Conservation (phyloP, 805 yeast genomes). For the Spathaspora boniae region DNA sequence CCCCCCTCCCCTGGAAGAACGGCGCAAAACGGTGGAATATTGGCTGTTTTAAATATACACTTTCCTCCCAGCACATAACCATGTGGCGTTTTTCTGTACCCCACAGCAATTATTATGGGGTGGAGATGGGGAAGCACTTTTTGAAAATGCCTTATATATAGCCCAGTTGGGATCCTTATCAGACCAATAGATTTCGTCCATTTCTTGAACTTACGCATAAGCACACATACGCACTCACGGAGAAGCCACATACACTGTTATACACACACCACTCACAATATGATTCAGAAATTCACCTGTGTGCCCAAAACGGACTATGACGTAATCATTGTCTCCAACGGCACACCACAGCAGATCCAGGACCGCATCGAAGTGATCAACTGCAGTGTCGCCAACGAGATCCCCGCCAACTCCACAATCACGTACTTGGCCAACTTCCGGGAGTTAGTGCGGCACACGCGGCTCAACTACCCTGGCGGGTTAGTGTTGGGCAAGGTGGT, state of each 20-base stretch:
- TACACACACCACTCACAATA: slow-evolving; percentile 8
- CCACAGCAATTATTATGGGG: slow-evolving; percentile 3
- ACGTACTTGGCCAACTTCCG: slow-evolving; percentile 24
- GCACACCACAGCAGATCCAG: slow-evolving; percentile 28
- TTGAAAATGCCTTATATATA: slow-evolving; percentile 12
- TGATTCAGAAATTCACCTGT: slow-evolving; percentile 36
- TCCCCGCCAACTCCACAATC: slow-evolving; percentile 19
- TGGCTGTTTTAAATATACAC: slow-evolving; percentile 1
- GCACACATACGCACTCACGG: background rate
- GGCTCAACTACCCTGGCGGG: slow-evolving; percentile 5
- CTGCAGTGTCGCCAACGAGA: slow-evolving; percentile 13
- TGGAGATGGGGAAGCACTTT: no score
- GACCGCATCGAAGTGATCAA: slow-evolving; percentile 21
- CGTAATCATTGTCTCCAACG: slow-evolving; percentile 34
- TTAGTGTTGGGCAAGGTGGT: slow-evolving; percentile 26
- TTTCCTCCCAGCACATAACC: no score
- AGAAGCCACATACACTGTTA: background rate
- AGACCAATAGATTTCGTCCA: slow-evolving; percentile 18
- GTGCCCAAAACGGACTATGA: slow-evolving; percentile 30
- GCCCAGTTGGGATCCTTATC: slow-evolving; percentile 15
- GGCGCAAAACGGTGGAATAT: background rate
- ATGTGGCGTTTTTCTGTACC: background rate
- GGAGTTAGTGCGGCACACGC: slow-evolving; percentile 17
- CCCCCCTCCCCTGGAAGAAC: no score
- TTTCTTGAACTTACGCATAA: background rate